Base-by-base conservation (phyloP, 1,284 basidiomycete species). In the Ceratobasidium sp. region DNA sequence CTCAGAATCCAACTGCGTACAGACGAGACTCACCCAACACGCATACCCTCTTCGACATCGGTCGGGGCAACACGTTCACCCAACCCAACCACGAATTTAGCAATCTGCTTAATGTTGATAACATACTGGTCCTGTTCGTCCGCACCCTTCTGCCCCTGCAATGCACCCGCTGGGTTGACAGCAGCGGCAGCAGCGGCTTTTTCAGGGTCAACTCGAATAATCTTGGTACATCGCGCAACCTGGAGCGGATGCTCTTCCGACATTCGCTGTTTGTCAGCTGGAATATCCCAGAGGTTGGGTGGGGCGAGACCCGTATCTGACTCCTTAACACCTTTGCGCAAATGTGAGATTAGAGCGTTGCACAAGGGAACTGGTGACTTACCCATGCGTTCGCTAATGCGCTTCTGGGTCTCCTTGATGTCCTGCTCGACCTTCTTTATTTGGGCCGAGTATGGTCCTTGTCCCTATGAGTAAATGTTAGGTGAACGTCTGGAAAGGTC, bases 31-130 rank as follows among this genome's bases (percentile, higher is more conserved):
- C 82, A 98, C 96, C 97, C 98, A 69, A 99, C 98, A 68, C 98
- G 93, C 98, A 99, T 99, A 59, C 98, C 98, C 87, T 99, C 98
- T 84, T 99, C 98, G 77, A 99, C 96, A 87, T 99, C 98, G 7
- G 97, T 98, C 1, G 97, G 96, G 38, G 98, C 96, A 1, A 99
- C 96, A 73, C 96, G 92, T 81, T 99, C 98, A 28, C 97, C 97
- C 15, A 99, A 88, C 10, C 96, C 97, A 52, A 99, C 98, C 17
- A 99, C 98, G 84, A 99, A 99, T 87, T 99, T 99, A 42, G 98
- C 98, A 83, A 99, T 98, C 87, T 99, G 98, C 86, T 99, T 98
- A 86, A 99, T 97, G 85, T 98, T 98, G 86, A 99, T 99, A 82
- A 99, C 96, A 85, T 99, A 99, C 86, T 98, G 97, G 87, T 99